Evolutionary conservation across 495 filamentous ascomycete genomes (phyloP).

Genomic region (Penicillium argentinense): DNA sequence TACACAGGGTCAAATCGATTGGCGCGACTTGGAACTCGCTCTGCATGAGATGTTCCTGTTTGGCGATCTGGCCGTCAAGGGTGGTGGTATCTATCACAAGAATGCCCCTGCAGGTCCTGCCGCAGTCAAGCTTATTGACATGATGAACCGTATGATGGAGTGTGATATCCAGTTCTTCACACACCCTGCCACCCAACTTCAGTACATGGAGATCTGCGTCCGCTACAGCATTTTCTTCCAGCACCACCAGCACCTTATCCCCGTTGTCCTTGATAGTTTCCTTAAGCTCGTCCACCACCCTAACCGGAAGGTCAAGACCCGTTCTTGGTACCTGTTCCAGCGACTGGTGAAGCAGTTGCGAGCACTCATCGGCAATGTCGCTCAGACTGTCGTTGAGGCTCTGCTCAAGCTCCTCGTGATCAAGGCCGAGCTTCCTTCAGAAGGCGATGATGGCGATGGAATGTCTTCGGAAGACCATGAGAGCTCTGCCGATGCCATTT

Average conservation of each 20-base stretch:
- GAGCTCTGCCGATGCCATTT: conserved; percentile 81
- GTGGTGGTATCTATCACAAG: conserved; percentile 80
- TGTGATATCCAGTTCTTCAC: conserved; percentile 81
- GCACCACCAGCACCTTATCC: conserved; percentile 71
- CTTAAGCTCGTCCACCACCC: conserved; percentile 85
- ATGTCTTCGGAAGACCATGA: conserved; percentile 91
- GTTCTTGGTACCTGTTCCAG: conserved; percentile 96
- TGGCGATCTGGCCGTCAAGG: conserved; percentile 84
- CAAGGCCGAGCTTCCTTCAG: conserved; percentile 78
- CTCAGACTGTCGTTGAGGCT: conserved; percentile 85
- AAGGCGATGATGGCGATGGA: conserved; percentile 77
- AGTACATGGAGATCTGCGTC: conserved; percentile 98
- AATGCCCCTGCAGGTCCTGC: conserved; percentile 71
- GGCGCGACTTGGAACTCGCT: conserved; percentile 95
- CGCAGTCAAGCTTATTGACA: conserved; percentile 73
- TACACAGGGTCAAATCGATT: conserved; percentile 73
- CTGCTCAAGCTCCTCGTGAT: conserved; percentile 85
- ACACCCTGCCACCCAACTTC: conserved; percentile 88
- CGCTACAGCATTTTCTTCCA: conserved; percentile 94
- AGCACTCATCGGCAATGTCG: conserved; percentile 79
- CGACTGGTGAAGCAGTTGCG: conserved; percentile 89
- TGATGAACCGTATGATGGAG: conserved; percentile 94
- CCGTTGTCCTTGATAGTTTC: conserved; percentile 87
- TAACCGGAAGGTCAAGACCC: conserved; percentile 76
- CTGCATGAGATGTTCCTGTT: conserved; percentile 96